Evolutionary conservation across 306 rosid species (phyloP).

Genomic region (Potentilla sterilis): DNA sequence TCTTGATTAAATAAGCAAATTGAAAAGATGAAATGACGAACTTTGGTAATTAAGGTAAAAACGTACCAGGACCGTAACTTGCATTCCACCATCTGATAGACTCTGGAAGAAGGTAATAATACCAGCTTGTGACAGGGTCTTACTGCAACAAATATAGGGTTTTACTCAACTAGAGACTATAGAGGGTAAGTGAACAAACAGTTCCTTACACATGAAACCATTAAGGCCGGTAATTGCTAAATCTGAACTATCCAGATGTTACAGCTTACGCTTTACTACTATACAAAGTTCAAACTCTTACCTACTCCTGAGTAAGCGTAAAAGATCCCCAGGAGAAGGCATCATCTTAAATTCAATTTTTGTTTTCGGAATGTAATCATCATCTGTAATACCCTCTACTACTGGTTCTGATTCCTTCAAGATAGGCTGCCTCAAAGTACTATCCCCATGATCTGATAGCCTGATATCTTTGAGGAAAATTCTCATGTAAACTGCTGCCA

Average conservation of each 20-base stretch:
- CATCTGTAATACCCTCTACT: constrained; percentile 8
- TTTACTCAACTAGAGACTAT: not conserved
- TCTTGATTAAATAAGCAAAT: not conserved
- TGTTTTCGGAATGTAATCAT: constrained; percentile 22
- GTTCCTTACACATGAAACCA: not conserved
- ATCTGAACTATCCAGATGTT: not conserved
- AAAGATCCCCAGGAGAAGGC: constrained; percentile 43
- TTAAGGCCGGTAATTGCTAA: not conserved
- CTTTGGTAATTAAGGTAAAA: not conserved
- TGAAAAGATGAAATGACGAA: not conserved
- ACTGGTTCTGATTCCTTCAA: constrained; percentile 37
- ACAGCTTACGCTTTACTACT: not conserved
- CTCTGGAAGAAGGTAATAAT: constrained; percentile 64
- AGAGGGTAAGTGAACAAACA: not conserved
- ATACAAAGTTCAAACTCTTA: constrained; percentile 24
- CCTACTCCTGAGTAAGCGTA: constrained; percentile 59
- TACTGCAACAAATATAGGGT: constrained; percentile 41
- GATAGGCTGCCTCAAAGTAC: constrained; percentile 48
- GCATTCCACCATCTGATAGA: constrained; percentile 73
- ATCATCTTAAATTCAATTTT: constrained; percentile 43
- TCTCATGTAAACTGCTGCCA: constrained; percentile 70
- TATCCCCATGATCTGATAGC: constrained; percentile 18
- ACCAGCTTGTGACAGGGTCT: constrained; percentile 70
- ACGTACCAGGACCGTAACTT: constrained; percentile 61
- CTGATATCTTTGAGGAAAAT: constrained; percentile 69